Evolutionary conservation across 805 yeast species (phyloP).

Genomic region (Wickerhamiella sorbophila): DNA sequence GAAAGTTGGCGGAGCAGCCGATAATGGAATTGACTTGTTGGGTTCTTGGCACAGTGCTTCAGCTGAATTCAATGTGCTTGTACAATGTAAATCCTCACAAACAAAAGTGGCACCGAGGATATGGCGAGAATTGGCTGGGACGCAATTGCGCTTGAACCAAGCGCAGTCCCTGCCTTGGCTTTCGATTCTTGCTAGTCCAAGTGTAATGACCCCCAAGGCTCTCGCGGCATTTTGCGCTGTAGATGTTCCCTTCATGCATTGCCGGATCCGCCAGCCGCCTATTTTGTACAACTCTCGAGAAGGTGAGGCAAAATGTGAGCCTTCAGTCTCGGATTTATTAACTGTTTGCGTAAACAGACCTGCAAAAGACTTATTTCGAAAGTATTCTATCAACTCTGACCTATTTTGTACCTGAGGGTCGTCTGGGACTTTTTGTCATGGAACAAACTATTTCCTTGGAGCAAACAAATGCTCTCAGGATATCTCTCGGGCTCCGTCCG

Average conservation of each 20-base stretch:
- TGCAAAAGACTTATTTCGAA: background rate
- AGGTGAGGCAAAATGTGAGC: background rate
- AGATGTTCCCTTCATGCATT: conserved; percentile 7
- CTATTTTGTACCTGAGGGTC: background rate
- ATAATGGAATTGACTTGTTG: conserved; percentile 8
- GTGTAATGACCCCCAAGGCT: conserved; percentile 7
- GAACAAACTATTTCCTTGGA: conserved; percentile 27
- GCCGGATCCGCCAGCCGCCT: conserved; percentile 2
- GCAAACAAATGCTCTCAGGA: conserved; percentile 42
- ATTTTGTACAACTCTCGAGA: background rate
- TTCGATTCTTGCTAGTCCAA: conserved; percentile 7
- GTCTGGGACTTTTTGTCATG: too few relatives aligned
- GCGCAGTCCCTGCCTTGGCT: conserved; percentile 2
- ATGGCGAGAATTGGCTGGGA: conserved; percentile 11
- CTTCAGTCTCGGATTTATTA: background rate
- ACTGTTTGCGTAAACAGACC: conserved; percentile 4
- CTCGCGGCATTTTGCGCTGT: conserved; percentile 2
- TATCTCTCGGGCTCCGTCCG: conserved; percentile 40
- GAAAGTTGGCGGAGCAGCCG: conserved; percentile 8
- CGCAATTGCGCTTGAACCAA: background rate
- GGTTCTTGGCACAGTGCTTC: conserved; percentile 6
- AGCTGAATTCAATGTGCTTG: conserved; percentile 3
- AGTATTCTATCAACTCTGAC: background rate
- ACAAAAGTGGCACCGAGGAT: conserved; percentile 7
- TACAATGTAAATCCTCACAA: conserved; percentile 11